Percentiles rank a stretch among this genome's conserved stretches.
These are phyloP conservation scores for Prunus davidiana DNA, from an alignment of 306 rosid genomes.

Conservation along the genomic window DNA sequence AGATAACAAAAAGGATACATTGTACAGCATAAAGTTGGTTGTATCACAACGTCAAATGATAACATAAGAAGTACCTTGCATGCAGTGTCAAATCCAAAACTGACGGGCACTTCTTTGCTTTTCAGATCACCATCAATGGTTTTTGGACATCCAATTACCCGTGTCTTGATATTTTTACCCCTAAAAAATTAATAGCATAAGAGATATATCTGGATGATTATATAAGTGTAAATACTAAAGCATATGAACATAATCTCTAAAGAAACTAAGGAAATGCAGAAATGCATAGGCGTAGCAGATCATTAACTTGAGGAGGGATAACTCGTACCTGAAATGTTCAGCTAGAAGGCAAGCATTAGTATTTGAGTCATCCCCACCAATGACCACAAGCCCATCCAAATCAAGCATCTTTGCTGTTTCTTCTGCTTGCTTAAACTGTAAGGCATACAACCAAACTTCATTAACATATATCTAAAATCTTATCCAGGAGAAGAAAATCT, in stretches of 20 bases:
- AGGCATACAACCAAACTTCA: conserved; percentile 19
- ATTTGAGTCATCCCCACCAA: conserved; percentile 96
- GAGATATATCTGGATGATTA: background rate
- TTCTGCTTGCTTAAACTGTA: conserved; percentile 84
- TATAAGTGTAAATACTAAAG: background rate
- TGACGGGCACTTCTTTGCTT: conserved; percentile 86
- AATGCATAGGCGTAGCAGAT: background rate
- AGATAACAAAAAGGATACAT: background rate
- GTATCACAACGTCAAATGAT: background rate
- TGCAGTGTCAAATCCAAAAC: conserved; percentile 94
- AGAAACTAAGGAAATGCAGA: background rate
- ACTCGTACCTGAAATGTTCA: conserved; percentile 71
- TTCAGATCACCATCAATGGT: conserved; percentile 92
- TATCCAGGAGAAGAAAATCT: background rate
- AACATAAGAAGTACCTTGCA: conserved; percentile 58
- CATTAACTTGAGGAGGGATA: too few species aligned
- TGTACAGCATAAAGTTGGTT: background rate
- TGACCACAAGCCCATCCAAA: conserved; percentile 88
- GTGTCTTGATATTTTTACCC: conserved; percentile 68
- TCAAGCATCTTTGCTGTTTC: conserved; percentile 69
- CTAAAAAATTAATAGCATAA: conserved; percentile 23
- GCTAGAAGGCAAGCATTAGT: conserved; percentile 95
- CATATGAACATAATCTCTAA: background rate
- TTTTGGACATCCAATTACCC: conserved; percentile 88
- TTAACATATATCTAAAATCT: background rate